Evolutionary conservation across 2,329 filamentous ascomycete genomes (phyloP).

Genomic region (Colletotrichum neosansevieriae): DNA sequence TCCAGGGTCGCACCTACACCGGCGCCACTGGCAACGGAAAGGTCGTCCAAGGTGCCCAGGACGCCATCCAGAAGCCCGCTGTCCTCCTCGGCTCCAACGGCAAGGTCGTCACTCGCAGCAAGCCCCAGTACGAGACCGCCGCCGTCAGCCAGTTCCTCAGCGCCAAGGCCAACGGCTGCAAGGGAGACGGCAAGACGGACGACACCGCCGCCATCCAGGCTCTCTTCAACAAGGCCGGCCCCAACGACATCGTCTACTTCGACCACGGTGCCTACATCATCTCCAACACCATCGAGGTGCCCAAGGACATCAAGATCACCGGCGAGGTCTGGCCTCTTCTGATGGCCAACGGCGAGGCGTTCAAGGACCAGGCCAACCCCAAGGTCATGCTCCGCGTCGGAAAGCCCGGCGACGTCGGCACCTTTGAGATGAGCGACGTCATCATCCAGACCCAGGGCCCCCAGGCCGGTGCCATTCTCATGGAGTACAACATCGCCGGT

Average conservation of each 20-base stretch:
- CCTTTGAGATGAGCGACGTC: slow-evolving; percentile 88
- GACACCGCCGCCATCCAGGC: slow-evolving; percentile 88
- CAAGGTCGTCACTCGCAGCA: slow-evolving; percentile 83
- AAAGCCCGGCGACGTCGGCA: slow-evolving; percentile 78
- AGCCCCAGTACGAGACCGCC: slow-evolving; percentile 86
- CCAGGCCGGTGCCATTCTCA: slow-evolving; percentile 87
- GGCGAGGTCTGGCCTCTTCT: slow-evolving; percentile 94
- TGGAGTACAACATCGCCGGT: slow-evolving; percentile 89
- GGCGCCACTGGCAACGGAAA: slow-evolving; percentile 55
- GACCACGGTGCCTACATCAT: slow-evolving; percentile 81
- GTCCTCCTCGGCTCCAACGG: slow-evolving; percentile 73
- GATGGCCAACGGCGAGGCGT: slow-evolving; percentile 82
- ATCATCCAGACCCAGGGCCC: slow-evolving; percentile 87
- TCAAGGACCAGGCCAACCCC: slow-evolving; percentile 80
- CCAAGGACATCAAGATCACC: slow-evolving; percentile 85
- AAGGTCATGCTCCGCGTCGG: slow-evolving; percentile 90
- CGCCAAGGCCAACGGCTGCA: slow-evolving; percentile 84
- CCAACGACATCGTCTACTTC: slow-evolving; percentile 78
- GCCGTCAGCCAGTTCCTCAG: slow-evolving; percentile 80
- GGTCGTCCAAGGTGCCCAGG: slow-evolving; percentile 70
- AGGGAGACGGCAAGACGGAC: slow-evolving; percentile 88
- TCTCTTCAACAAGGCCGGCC: slow-evolving; percentile 75
- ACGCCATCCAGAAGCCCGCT: slow-evolving; percentile 71
- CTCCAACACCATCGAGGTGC: slow-evolving; percentile 76
- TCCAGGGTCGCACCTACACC: slow-evolving; percentile 82